phyloP scores from a whole-genome alignment of 768 basidiomycete genomes.

The Rhodotorula graminis region DNA sequence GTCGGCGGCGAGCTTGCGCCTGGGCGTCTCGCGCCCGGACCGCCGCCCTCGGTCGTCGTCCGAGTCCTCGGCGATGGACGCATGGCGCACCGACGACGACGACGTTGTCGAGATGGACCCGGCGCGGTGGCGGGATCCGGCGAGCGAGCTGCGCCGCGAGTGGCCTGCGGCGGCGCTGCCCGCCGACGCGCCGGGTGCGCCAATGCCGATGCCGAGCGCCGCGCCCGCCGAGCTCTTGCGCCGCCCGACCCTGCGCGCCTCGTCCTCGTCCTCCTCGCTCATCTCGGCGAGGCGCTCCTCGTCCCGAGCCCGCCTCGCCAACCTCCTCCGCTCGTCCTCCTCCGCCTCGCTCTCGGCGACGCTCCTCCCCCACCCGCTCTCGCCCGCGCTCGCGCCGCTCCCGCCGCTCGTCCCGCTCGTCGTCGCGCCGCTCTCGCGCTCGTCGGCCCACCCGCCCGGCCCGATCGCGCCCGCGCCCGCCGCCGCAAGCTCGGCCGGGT shows the following conservation, averaged over 20 bases:
- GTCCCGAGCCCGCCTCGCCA: background rate
- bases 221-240: background rate
- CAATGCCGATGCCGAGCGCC: background rate
- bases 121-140: background rate
- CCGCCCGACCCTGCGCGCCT: background rate
- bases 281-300: too few relatives aligned
- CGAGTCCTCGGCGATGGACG: background rate
- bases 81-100: background rate
- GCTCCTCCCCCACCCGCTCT: background rate
- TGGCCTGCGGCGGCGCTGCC: background rate
- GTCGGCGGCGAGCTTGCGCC: background rate
- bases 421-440: slow-evolving; percentile 17
- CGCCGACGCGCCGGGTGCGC: background rate
- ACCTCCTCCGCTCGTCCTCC: background rate
- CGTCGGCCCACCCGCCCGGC: background rate
- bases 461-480: background rate
- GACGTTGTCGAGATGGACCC: slow-evolving; percentile 1
- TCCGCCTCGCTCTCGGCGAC: background rate
- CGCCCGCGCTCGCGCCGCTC: slow-evolving; percentile 2
- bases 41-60: slow-evolving; percentile 16
- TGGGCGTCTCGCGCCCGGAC: background rate
- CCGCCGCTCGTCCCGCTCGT: slow-evolving; percentile 9
- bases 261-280: background rate
- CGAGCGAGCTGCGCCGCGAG: background rate
- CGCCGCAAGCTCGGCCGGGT: background rate